Evolutionary conservation across 2,329 filamentous ascomycete species (phyloP).

Genomic region (Ophiocordyceps camponoti-floridani): DNA sequence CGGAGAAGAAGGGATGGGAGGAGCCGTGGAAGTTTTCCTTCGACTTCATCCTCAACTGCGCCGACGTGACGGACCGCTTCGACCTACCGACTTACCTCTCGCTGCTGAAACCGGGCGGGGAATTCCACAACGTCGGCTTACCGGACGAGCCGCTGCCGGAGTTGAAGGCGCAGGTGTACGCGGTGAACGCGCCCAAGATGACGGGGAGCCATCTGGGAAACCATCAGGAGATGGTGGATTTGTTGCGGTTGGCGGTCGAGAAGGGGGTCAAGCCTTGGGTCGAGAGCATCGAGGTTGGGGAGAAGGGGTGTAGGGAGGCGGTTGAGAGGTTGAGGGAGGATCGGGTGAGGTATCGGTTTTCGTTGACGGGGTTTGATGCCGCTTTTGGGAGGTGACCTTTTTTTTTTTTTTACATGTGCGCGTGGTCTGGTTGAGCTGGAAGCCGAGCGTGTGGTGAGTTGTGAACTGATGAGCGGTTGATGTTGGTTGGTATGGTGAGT

Average conservation of each 20-base stretch:
- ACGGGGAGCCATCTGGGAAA: constrained; percentile 42
- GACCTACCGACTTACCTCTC: constrained; percentile 32
- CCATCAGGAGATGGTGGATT: constrained; percentile 37
- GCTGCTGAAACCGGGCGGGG: constrained; percentile 30
- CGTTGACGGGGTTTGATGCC: constrained; percentile 49
- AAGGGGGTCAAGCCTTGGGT: constrained; percentile 38
- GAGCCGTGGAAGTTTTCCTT: constrained; percentile 32
- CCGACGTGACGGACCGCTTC: constrained; percentile 33
- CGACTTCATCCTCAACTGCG: constrained; percentile 31
- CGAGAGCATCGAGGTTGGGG: constrained; percentile 45
- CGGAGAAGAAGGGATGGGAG: constrained; percentile 35
- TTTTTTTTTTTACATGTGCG: no score
- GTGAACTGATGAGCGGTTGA: no score
- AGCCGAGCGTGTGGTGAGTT: no score
- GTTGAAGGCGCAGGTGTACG: constrained; percentile 22
- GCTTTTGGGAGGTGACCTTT: constrained; percentile 31
- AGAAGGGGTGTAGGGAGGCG: constrained; percentile 50
- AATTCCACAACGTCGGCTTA: constrained; percentile 40
- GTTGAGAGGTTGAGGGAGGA: constrained; percentile 52
- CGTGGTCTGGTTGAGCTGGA: no score
- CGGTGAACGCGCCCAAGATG: constrained; percentile 32
- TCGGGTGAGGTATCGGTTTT: constrained; percentile 56
- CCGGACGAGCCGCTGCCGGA: constrained; percentile 29
- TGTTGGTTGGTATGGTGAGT: no score
- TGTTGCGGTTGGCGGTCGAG: constrained; percentile 37